Base-by-base conservation (phyloP, 208 protist genomes). In the Acanthamoeba lenticulata region DNA sequence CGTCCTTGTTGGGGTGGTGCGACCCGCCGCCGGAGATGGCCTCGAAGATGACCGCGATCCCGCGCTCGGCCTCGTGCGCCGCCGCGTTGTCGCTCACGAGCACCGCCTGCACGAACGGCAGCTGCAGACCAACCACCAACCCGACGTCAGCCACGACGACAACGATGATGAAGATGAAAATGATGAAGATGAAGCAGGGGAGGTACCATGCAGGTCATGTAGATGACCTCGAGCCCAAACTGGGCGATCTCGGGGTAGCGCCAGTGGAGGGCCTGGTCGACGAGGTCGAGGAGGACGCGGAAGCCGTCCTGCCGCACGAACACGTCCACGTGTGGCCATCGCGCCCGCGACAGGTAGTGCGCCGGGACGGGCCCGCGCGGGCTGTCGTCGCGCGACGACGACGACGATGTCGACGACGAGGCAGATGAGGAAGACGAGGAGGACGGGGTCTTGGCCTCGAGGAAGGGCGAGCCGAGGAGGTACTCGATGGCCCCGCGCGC, bases 181-280 rank as follows among this genome's bases (percentile, higher is more conserved):
- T n/a, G n/a, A n/a, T n/a, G n/a, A n/a, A n/a, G n/a, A n/a, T n/a
- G n/a, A 55, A 9, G 21, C 47, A 55, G 19, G 52, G 52, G 52
- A 57, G 52, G 19, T 89, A 91, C 85, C 40, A 93, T 42, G 57
- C 42, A 83, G 42, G 49, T 93, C 44, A 81, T 40, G 32, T 60
- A 83, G 32, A 93, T 49, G 7, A 62, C 32, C 40, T 93, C 89
- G 42, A 93, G 67, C 24, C 42, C 89, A 29, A 83, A 93, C 49
- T 93, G 89, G n/a, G 62, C 89, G 32, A 81, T 93, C 32, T 93
- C 89, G 19, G 89, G 89, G 42, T 93, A 93, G 21, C 89, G 45
- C 89, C 89, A 93, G 15, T 44, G 24, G 52, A 91, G 57, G 60
- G 49, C 69, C 60, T 91, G 85, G 3, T 32, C 3, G n/a, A 72